Base-by-base conservation (phyloP, 148 eudicot genomes). In the Hydrangea macrophylla region DNA sequence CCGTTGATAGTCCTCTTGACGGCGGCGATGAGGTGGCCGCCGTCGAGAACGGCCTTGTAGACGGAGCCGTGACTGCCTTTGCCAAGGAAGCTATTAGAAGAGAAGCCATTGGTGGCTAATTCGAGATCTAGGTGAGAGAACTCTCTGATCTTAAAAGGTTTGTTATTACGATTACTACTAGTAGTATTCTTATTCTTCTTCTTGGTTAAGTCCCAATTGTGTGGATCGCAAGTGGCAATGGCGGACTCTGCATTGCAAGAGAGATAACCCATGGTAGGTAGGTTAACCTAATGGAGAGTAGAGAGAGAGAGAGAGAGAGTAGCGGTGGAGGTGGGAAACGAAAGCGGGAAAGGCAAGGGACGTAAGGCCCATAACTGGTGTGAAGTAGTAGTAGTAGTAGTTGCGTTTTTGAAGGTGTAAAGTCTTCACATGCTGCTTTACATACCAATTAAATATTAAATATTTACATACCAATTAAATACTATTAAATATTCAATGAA, bases 61-160 rank as follows among this genome's bases (percentile, higher is more conserved):
- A 92, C 96, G 60, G 81, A 70, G 60, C 96, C 96, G 64, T 92
- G 90, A 56, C 96, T 90, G 66, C 98, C 98, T 65, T 86, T 92
- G 0, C 98, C 98, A 55, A 92, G 92, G 33, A 92, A 76, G 48
- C 58, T 70, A 13, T 35, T 10, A 0, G 82, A 26, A 1, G 98
- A 90, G 87, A 90, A 92, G 60, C 36, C 68, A 48, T 81, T 25
- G 63, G 98, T 92, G 50, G 96, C 85, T 17, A 86, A 22, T 18
- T 80, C 60, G 30, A 92, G 81, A 11, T 86, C 86, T 9, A 82
- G 45, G 75, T 53, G 82, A 5, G 85, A 62, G 63, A 90, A 92
- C 18, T 76, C 76, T 17, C 78, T 70, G 56, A 85, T 73, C 9
- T 73, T 50, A 13, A 48, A 54, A 15, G 65, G 75, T 2, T 63